Percentiles rank a stretch among this genome's conserved stretches.
Conservation (phyloP, 2,329 filamentous ascomycete species). For the Nannizzia gypsea region DNA sequence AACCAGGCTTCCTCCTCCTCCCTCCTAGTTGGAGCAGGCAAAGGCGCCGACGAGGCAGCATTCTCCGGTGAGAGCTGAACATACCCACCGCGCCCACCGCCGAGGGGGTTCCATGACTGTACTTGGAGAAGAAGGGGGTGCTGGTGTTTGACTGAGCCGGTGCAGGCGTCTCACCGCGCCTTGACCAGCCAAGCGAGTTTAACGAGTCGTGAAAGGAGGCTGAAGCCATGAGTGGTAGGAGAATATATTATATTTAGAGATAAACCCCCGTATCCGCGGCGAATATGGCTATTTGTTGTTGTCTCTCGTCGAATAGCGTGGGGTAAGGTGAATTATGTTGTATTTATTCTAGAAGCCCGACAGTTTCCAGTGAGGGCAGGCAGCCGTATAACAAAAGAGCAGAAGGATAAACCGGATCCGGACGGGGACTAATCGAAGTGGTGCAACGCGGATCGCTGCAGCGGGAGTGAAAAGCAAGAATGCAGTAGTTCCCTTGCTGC, state of each 20-base stretch:
- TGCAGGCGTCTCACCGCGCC: slow-evolving; percentile 57
- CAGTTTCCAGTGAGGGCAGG: neutral
- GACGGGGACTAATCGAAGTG: neutral
- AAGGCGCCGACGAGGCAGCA: slow-evolving; percentile 59
- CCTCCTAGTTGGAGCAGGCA: slow-evolving; percentile 70
- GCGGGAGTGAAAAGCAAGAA: slow-evolving; percentile 1
- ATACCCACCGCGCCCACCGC: slow-evolving; percentile 54
- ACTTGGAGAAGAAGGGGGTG: slow-evolving; percentile 68
- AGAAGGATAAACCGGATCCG: neutral
- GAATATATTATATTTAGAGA: neutral
- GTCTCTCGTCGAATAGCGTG: neutral
- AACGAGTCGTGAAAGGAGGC: slow-evolving; percentile 85
- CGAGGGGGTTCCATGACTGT: slow-evolving; percentile 78
- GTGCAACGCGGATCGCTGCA: slow-evolving; percentile 3
- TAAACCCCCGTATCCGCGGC: neutral
- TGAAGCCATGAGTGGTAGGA: slow-evolving; percentile 46
- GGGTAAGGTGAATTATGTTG: neutral
- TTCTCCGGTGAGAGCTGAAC: slow-evolving; percentile 81
- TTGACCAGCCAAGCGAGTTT: slow-evolving; percentile 88
- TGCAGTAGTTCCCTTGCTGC: neutral
- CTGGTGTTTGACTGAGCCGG: slow-evolving; percentile 56
- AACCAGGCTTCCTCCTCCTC: slow-evolving; percentile 96
- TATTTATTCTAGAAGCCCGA: neutral
- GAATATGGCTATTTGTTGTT: neutral
- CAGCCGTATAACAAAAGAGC: neutral